Evolutionary conservation across 257 asterid genomes (phyloP), one percentile per base, ranked within the genome.

Genomic region (Linderniella brevidens): DNA sequence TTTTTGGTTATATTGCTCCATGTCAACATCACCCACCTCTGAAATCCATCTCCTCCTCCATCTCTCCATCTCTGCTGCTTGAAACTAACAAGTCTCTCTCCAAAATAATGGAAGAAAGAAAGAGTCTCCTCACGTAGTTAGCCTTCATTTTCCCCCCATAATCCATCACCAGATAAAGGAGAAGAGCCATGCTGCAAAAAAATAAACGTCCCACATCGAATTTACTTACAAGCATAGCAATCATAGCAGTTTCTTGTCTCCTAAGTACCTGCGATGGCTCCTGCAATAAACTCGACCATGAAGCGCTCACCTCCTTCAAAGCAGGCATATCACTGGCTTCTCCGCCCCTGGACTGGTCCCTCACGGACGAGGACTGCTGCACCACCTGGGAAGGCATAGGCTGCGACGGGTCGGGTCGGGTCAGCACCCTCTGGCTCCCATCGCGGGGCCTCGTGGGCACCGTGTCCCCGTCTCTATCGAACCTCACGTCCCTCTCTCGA

Each of bases 291-390:
- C 50, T 46, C 13, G 67, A 65, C 19, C 45, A n/a, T 1, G 38
- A 52, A 3, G 52, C 72, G 4, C 50, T 65, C 8, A n/a, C 38
- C 9, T 47, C 54, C 19, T 51, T 60, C 29, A 35, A 46, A 18
- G 11, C 8, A 14, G 42, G 14, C 40, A 55, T 55, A 19, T 42
- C 55, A 36, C 16, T 38, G 17, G 46, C 42, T 3, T 16, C 58
- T 11, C 57, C 63, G n/a, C 63, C 71, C 14, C 17, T 65, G 29
- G 55, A 60, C 42, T 64, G 70, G 70, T 50, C 54, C 17, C 8
- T 49, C 47, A 50, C 64, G 0, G 54, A 59, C 1, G 54, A n/a
- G 12, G 66, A 64, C 49, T 64, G 70, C 50, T 64, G 70, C 51
- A 25, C 3, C 6, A 7, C 2, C 8, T 64, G 66, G 70, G 61